These are phyloP conservation scores for Ceratobasidium sp. DNA, from an alignment of 1,284 basidiomycete species.

Conservation along the genomic window DNA sequence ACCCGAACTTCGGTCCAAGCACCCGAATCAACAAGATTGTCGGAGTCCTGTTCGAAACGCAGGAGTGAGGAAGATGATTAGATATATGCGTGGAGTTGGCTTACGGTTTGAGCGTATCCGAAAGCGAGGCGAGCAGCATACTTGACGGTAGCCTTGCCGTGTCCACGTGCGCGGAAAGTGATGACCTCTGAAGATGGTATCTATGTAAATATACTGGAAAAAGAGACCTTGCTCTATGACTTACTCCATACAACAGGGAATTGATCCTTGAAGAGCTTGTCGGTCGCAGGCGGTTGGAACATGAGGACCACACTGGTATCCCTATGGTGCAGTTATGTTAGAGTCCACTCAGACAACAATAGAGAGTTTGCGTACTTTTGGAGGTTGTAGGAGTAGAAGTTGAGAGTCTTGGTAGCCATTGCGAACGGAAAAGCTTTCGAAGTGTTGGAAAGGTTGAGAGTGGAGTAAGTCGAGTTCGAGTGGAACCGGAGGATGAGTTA, in stretches of 20 bases:
- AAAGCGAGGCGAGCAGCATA: conserved; percentile 30
- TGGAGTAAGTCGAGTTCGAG: background rate
- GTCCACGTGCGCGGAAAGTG: conserved; percentile 30
- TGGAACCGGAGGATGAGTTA: background rate
- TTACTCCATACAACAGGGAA: conserved; percentile 34
- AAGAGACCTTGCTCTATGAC: background rate
- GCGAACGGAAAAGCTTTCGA: background rate
- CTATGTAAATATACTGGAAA: background rate
- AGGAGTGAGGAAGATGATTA: too few species aligned
- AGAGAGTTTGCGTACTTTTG: conserved; percentile 6
- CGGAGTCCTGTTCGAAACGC: background rate
- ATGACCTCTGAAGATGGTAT: conserved; percentile 12
- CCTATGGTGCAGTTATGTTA: background rate
- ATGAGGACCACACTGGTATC: conserved; percentile 25
- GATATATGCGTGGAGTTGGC: background rate
- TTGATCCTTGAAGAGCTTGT: conserved; percentile 17
- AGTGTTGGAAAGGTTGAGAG: background rate
- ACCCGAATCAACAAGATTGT: conserved; percentile 23
- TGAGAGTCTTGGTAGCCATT: conserved; percentile 33
- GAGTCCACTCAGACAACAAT: background rate
- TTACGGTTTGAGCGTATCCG: conserved; percentile 33
- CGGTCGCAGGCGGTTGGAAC: background rate
- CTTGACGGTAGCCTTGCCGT: conserved; percentile 13
- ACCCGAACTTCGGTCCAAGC: conserved; percentile 40
- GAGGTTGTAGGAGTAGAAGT: conserved; percentile 26